Base-by-base conservation (phyloP, 495 filamentous ascomycete genomes). In the Talaromyces thailandensis region DNA sequence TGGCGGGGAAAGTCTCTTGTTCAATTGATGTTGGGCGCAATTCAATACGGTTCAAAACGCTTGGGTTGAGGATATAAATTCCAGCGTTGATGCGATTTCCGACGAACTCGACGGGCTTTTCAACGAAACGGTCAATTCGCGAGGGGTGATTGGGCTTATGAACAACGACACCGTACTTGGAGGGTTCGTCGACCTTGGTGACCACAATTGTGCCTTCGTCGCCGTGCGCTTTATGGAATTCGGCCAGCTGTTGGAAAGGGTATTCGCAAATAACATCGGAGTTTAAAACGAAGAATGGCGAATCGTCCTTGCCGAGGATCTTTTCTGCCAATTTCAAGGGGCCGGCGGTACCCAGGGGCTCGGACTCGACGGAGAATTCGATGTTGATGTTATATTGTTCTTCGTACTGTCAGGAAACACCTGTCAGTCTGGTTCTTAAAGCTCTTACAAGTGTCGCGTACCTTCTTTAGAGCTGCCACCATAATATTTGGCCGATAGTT, bases 21-120 rank as follows among this genome's bases (percentile, higher is more conserved):
- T 99, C 94, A 74, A 99, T 99, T n/a, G 92, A 96, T 37, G 95
- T 99, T 31, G 94, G 94, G 56, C 95, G 91, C 64, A 98, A 85
- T 71, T 98, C 95, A 70, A 99, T 98, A 67, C 94, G 88, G 31
- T 85, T 77, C 51, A 99, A 83, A 21, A 98, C 90, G 58, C 86
- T 89, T 37, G 93, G 91, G 82, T 96, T 99, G 68, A 99, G 82
- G 72, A 99, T 96, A 82, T 99, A 99, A 73, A 99, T 91, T 78
- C 94, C 94, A 67, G 94, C 94, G 69, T 99, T 99, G 84, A 99
- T 99, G 62, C 94, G 90, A 81, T 99, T 99, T 68, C 94, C 94
- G 57, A 99, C 94, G 77, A 97, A 99, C 75, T 99, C 91, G 68
- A 98, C 93, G 40, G 94, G 94, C 81, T 99, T 99, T 82, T 99